Evolutionary conservation across 192 early-diverging fungal genomes (phyloP), one percentile per base, ranked within the genome.

Genomic region (Gaertneriomyces sp.): DNA sequence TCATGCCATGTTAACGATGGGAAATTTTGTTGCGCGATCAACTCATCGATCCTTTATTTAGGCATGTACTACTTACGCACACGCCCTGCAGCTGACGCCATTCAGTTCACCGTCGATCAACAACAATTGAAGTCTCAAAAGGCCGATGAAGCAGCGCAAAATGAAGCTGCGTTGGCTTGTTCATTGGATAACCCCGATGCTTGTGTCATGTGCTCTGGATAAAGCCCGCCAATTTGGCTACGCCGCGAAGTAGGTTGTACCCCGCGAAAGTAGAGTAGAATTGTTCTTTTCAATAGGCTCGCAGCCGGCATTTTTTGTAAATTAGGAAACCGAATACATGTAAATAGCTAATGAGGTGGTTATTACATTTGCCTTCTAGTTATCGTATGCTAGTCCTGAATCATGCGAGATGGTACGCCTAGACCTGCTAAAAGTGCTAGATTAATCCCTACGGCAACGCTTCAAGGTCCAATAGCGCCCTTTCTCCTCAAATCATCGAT

Each of bases 61-160:
- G 66, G 96, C 50, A 96, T 96, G 96, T 98, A 98, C 77, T 98
- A 98, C 75, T 78, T 98, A 57, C 90, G 96, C 45, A 92, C 93
- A 7, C 84, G 92, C 42, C 94, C 96, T n/a, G 94, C 96, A 11
- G 92, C 85, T 11, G 94, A 96, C 70, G 94, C 96, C 9, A 96
- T 98, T 80, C 92, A 98, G 86, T 97, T 97, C 71, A 98, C 96
- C 5, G 91, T 98, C 0, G 94, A 98, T 68, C 70, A 75, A 51
- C 74, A 84, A 39, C 79, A 86, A 40, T 80, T 91, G 60, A 88
- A 78, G 80, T 50, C 62, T 41, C 66, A 19, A 49, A 69, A 53
- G 55, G 60, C 16, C 9, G 62, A 58, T 43, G 43, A 40, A 46
- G 62, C 11, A 76, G 72, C 12, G 81, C 81, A 41, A 85, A 85